These are phyloP conservation scores for Phytophthora meadii DNA, from an alignment of 352 stramenopile genomes.

Conservation along the genomic window DNA sequence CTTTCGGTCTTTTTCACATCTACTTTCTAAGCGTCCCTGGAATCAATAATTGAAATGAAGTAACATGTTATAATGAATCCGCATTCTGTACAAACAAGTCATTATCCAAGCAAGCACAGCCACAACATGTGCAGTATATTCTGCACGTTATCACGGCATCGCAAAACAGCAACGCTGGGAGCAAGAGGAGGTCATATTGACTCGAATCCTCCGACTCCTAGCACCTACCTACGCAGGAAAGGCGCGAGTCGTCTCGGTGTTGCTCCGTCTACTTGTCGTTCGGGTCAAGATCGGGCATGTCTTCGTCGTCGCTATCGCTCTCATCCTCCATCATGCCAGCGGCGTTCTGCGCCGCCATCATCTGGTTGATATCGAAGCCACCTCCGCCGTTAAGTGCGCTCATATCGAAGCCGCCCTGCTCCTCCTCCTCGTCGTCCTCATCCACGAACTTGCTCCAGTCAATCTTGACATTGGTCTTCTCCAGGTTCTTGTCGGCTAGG, in stretches of 20 bases:
- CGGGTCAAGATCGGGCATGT: constrained; percentile 86
- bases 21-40: constrained; percentile 16
- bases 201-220: constrained; percentile 5
- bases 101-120: constrained; percentile 12
- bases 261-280: constrained; percentile 43
- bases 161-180: constrained; percentile 13
- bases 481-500: constrained; percentile 95
- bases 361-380: constrained; percentile 96
- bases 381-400: constrained; percentile 84
- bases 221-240: too few relatives aligned
- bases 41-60: constrained; percentile 19
- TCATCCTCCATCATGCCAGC: constrained; percentile 72
- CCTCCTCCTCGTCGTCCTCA: constrained; percentile 94
- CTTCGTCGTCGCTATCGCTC: constrained; percentile 82
- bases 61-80: not conserved
- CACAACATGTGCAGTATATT: constrained; percentile 27
- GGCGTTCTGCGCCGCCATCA: constrained; percentile 91
- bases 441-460: constrained; percentile 98
- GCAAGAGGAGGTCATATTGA: constrained; percentile 11
- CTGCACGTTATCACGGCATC: constrained; percentile 15
- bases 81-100: constrained; percentile 5
- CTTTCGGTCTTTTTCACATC: not conserved
- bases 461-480: constrained; percentile 97
- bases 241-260: not conserved
- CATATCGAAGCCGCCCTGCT: constrained; percentile 87